A percentile compares a stretch with the other conserved stretches of the same genome.
These are phyloP conservation scores for Lecanosticta acicola DNA, from an alignment of 2,329 filamentous ascomycete genomes.

Conservation along the genomic window DNA sequence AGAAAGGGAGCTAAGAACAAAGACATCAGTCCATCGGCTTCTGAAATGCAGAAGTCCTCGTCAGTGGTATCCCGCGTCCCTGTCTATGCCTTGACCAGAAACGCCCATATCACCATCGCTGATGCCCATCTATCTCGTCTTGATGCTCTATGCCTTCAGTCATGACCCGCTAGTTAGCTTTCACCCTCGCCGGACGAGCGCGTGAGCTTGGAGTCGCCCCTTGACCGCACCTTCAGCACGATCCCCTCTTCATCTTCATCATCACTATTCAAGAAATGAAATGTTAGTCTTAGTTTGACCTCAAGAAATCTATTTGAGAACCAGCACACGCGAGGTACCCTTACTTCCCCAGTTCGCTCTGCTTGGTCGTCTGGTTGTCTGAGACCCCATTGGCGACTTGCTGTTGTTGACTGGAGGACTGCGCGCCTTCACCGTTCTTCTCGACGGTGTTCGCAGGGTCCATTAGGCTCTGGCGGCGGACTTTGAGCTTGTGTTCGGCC, in stretches of 20 bases:
- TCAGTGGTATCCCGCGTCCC: too few species aligned
- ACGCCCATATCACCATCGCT: too few species aligned
- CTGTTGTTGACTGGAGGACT: constrained; percentile 14
- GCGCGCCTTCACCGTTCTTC: too few species aligned
- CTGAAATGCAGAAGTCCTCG: too few species aligned
- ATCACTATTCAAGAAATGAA: constrained; percentile 13
- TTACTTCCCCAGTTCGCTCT: constrained; percentile 20
- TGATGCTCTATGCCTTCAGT: too few species aligned
- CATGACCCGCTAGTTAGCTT: not conserved
- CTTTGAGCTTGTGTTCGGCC: constrained; percentile 46
- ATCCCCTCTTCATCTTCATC: constrained; percentile 21
- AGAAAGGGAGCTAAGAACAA: too few species aligned
- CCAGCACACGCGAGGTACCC: constrained; percentile 10
- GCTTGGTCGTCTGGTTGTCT: constrained; percentile 12
- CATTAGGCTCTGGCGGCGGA: constrained; percentile 25
- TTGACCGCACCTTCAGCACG: constrained; percentile 15
- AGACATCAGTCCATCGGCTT: too few species aligned
- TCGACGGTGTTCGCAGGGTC: constrained; percentile 12
- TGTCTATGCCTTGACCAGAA: too few species aligned
- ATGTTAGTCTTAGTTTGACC: constrained; percentile 14
- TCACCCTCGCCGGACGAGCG: not conserved
- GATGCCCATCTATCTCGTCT: too few species aligned
- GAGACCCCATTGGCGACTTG: constrained; percentile 14
- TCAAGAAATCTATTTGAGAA: not conserved
- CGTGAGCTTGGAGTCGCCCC: constrained; percentile 7